phyloP scores from a whole-genome alignment of 345 rosid genomes.

The Syzygium aqueum region DNA sequence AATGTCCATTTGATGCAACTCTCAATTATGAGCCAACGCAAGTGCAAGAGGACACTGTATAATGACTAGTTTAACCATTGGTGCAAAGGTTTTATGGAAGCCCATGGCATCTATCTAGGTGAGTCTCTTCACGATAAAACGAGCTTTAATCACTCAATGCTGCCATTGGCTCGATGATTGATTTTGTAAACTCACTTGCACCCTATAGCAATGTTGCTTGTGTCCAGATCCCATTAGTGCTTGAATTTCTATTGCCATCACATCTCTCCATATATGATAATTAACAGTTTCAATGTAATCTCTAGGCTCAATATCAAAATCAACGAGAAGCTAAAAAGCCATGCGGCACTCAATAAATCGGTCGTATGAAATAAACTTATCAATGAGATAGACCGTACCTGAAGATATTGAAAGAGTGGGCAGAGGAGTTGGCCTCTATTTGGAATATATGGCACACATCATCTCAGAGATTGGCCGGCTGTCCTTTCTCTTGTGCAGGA shows the following conservation, averaged over 20 bases:
- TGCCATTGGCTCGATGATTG: background rate
- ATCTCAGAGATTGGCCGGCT: background rate
- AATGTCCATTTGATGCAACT: background rate
- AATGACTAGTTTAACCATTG: background rate
- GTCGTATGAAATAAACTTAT: background rate
- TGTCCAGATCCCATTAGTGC: background rate
- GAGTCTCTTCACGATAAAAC: background rate
- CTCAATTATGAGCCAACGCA: background rate
- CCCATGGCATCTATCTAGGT: background rate
- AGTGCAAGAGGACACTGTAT: background rate
- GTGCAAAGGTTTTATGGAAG: background rate
- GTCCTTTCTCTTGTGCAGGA: background rate
- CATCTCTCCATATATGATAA: background rate
- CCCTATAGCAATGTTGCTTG: no score
- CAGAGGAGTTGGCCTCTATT: background rate
- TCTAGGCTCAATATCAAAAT: background rate
- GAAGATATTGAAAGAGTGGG: background rate
- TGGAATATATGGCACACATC: background rate
- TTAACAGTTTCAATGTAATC: background rate
- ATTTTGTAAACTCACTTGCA: background rate
- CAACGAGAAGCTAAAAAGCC: background rate
- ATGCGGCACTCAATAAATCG: background rate
- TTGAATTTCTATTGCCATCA: background rate
- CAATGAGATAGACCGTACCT: background rate
- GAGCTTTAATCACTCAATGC: background rate